Evolutionary conservation across 129 eudicot species (phyloP).

Genomic region (Pulicaria dysenterica): DNA sequence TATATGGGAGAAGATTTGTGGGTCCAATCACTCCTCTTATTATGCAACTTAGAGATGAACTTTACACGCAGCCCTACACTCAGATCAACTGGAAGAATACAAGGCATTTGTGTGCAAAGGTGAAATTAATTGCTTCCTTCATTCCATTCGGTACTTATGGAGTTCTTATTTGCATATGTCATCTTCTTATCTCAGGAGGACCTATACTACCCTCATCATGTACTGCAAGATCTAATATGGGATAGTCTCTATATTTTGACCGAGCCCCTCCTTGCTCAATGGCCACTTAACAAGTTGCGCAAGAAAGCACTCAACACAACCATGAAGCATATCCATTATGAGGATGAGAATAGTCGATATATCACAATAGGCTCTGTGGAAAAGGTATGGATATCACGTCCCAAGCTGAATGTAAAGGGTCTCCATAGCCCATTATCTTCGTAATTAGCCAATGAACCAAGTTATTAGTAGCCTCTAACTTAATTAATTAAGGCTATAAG

Average conservation of each 20-base stretch:
- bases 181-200: constrained; percentile 56
- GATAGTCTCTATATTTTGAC: constrained; percentile 47
- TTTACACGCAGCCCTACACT: constrained; percentile 48
- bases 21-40: constrained; percentile 67
- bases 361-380: constrained; percentile 68
- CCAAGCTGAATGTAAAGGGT: too few species aligned
- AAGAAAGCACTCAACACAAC: constrained; percentile 56
- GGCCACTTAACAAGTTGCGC: constrained; percentile 65
- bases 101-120: constrained; percentile 62
- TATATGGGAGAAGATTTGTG: constrained; percentile 58
- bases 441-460: too few species aligned
- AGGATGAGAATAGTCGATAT: constrained; percentile 69
- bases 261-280: constrained; percentile 67
- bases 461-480: too few species aligned
- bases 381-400: constrained; percentile 37
- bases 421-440: too few species aligned
- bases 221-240: constrained; percentile 75
- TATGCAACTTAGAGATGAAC: constrained; percentile 54
- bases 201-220: constrained; percentile 67
- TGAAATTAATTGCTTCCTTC: neutral
- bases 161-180: neutral
- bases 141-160: neutral
- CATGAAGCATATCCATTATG: constrained; percentile 75
- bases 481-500: too few species aligned
- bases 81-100: constrained; percentile 50